Evolutionary conservation across 129 eudicot species (phyloP).

Genomic region (Logfia minima): DNA sequence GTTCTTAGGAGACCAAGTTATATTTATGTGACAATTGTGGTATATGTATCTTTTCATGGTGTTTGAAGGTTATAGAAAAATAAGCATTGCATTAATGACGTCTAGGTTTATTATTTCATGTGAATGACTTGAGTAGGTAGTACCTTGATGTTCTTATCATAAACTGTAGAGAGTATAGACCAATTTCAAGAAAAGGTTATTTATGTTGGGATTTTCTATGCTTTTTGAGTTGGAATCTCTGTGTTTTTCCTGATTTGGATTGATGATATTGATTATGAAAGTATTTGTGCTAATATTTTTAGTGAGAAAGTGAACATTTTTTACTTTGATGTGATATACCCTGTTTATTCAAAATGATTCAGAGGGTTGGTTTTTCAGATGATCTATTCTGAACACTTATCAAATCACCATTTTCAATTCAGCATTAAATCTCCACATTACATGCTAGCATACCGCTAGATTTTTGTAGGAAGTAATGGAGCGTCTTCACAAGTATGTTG

Average conservation of each 20-base stretch:
- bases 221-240: background rate
- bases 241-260: background rate
- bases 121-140: conserved; percentile 5
- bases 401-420: background rate
- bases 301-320: background rate
- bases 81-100: background rate
- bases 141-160: conserved; percentile 1
- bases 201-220: background rate
- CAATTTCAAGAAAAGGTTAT: background rate
- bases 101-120: conserved; percentile 13
- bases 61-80: conserved; percentile 1
- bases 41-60: background rate
- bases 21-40: conserved; percentile 10
- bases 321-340: background rate
- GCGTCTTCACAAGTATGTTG: background rate
- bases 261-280: conserved; percentile 2
- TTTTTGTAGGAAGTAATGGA: background rate
- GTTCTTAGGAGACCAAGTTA: background rate
- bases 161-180: too few species aligned
- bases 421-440: background rate
- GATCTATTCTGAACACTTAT: conserved; percentile 9
- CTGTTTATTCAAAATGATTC: conserved; percentile 20
- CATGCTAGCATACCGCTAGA: background rate
- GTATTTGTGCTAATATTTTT: background rate
- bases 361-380: conserved; percentile 19